Base-by-base conservation (phyloP, 2,329 filamentous ascomycete genomes). In the Stachybotrys chlorohalonatus region DNA sequence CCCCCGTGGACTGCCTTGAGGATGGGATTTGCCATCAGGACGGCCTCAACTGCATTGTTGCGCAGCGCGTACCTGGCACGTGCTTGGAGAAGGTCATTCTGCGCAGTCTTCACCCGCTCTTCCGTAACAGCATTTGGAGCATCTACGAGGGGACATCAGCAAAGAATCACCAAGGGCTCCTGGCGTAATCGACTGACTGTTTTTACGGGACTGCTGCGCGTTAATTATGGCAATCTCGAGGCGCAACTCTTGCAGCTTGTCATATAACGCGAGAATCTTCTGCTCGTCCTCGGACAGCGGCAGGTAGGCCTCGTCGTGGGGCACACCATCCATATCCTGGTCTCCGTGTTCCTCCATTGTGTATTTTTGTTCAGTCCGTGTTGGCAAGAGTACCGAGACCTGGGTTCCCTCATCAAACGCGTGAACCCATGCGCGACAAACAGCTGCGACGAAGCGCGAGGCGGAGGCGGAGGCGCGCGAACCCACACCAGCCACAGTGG, bases 1-100 rank as follows among this genome's bases (percentile, higher is more conserved):
- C 84, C 84, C 56, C 81, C 75, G 67, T 95, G 89, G 46, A 93
- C 83, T 7, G 90, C 86, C 64, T 88, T 89, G 55, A 95, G 74
- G 47, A 89, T 84, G 7, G 90, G 89, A 62, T 90, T 86, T 55
- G 85, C 84, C 61, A 83, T 82, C 60, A 94, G 70, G 53, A 89
- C 83, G 50, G 79, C 83, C 57, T 87, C 83, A 24, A 85, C 76
- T 24, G 89, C 84, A 57, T 83, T 83, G 66, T 86, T 86, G 58
- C 83, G 83, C 54, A 93, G 75, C 47, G 83, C 78, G 68, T 89
- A 89, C 55, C 78, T 78, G 54, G 88, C 84, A 64, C 84, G 84
- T 31, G 88, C 83, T 61, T 90, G 81, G 32, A 93, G 75, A 24
- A 89, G 79, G 52, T 84, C 83, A 53, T 78, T 76, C 68, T 90